A percentile compares a stretch with the other conserved stretches of the same genome.
Evolutionary conservation across 164 flowering plant species (phyloP).

Genomic region (Cinnamomum micranthum): DNA sequence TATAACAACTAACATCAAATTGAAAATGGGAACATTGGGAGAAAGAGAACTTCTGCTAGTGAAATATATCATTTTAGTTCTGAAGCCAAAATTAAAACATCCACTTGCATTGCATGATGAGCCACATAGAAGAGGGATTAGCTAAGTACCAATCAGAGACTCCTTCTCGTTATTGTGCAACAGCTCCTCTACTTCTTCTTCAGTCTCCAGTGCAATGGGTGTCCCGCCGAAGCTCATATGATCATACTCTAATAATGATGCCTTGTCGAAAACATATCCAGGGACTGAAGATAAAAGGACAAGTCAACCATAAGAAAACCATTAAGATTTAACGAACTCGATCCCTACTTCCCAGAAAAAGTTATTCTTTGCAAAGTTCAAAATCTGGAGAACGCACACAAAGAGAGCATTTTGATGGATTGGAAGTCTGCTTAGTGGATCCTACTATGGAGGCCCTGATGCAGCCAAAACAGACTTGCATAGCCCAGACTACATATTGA

Average conservation of each 20-base stretch:
- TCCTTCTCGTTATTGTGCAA: conserved; percentile 40
- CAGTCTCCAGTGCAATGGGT: conserved; percentile 50
- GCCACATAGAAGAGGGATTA: neutral
- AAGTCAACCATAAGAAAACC: neutral
- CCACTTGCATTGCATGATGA: neutral
- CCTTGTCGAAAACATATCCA: conserved; percentile 62
- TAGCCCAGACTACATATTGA: too few relatives aligned
- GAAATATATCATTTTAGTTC: neutral
- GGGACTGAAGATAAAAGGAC: conserved; percentile 41
- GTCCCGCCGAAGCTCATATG: conserved; percentile 89
- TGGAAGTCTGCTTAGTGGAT: too few relatives aligned
- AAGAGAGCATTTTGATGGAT: too few relatives aligned
- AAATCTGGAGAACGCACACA: neutral
- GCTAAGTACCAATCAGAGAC: conserved; percentile 56
- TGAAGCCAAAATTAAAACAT: neutral
- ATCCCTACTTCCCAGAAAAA: neutral
- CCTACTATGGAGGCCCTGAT: too few relatives aligned
- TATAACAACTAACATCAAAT: too few relatives aligned
- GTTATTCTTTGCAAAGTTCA: neutral
- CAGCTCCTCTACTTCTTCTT: conserved; percentile 70
- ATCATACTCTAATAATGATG: conserved; percentile 51
- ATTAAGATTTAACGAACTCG: neutral
- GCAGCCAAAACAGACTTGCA: too few relatives aligned
- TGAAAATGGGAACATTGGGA: neutral
- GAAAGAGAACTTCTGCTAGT: neutral